phyloP scores from a whole-genome alignment of 2,329 filamentous ascomycete genomes.

The Neonectria sp. region DNA sequence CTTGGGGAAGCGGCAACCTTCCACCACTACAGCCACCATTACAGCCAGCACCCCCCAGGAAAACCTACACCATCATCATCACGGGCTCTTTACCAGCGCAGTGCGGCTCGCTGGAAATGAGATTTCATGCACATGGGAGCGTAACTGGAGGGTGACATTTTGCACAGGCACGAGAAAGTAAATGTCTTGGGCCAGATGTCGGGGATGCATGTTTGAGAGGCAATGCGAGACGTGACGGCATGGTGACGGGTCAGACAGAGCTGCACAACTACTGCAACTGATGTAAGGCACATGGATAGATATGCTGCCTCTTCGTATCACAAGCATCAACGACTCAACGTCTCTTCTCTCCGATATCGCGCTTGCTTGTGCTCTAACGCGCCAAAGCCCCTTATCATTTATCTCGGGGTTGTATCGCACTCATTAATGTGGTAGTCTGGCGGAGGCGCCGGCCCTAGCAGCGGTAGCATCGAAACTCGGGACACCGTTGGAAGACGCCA shows the following conservation, averaged over 20 bases:
- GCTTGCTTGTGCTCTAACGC: slow-evolving; percentile 15
- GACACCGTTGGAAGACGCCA: slow-evolving; percentile 21
- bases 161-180: slow-evolving; percentile 12
- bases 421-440: slow-evolving; percentile 24
- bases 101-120: slow-evolving; percentile 28
- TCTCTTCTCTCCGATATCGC: slow-evolving; percentile 11
- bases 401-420: slow-evolving; percentile 22
- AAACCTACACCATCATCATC: not conserved
- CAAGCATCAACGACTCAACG: slow-evolving; percentile 2
- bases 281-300: slow-evolving; percentile 7
- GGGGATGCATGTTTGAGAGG: slow-evolving; percentile 18
- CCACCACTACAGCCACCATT: not conserved
- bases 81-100: slow-evolving; percentile 10
- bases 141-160: slow-evolving; percentile 5
- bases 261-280: slow-evolving; percentile 17
- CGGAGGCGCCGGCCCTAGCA: slow-evolving; percentile 28
- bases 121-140: slow-evolving; percentile 22
- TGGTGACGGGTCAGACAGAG: slow-evolving; percentile 1
- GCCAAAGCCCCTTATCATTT: slow-evolving; percentile 25
- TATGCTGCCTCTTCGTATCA: slow-evolving; percentile 8
- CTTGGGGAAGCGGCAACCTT: slow-evolving; percentile 4
- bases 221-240: slow-evolving; percentile 14
- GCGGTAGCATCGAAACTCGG: slow-evolving; percentile 29
- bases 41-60: slow-evolving; percentile 6
- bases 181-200: slow-evolving; percentile 22